phyloP scores from a whole-genome alignment of 768 basidiomycete genomes.

The Mycena amicta region DNA sequence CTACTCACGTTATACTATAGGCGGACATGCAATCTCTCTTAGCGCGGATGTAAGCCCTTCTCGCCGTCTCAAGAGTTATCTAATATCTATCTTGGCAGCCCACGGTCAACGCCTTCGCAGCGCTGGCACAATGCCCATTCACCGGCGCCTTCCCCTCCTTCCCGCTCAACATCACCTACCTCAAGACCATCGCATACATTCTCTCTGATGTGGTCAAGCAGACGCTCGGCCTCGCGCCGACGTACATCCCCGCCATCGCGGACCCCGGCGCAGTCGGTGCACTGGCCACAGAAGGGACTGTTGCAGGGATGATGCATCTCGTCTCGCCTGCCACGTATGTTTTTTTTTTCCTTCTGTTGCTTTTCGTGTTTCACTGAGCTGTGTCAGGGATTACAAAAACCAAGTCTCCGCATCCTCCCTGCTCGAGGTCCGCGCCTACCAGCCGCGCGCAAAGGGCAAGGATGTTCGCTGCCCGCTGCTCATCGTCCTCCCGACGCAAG shows the following conservation, averaged over 20 bases:
- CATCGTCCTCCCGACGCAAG: constrained; percentile 23
- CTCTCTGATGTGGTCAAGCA: constrained; percentile 30
- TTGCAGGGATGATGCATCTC: constrained; percentile 24
- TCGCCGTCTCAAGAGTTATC: no score
- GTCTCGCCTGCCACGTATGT: constrained; percentile 9
- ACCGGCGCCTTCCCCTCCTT: constrained; percentile 21
- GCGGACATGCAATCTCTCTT: constrained; percentile 33
- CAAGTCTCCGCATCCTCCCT: constrained; percentile 21
- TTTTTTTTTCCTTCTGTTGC: neutral
- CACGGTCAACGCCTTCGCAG: constrained; percentile 30
- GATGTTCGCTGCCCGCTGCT: constrained; percentile 24
- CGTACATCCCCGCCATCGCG: constrained; percentile 31
- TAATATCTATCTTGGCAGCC: constrained; percentile 17
- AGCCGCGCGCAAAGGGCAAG: constrained; percentile 16
- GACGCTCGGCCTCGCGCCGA: constrained; percentile 27
- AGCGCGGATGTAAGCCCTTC: constrained; percentile 34
- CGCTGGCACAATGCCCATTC: constrained; percentile 38
- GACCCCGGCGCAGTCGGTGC: constrained; percentile 32
- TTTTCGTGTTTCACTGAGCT: neutral
- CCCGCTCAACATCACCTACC: constrained; percentile 10
- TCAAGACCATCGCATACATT: constrained; percentile 24
- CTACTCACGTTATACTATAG: no score
- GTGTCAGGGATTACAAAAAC: constrained; percentile 15
- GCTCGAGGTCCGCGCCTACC: constrained; percentile 13
- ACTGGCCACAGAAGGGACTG: constrained; percentile 25